Evolutionary conservation across 176 grass and related monocot genomes (phyloP), one percentile per base, ranked within the genome.

Genomic region (Bothriochloa decipiens): DNA sequence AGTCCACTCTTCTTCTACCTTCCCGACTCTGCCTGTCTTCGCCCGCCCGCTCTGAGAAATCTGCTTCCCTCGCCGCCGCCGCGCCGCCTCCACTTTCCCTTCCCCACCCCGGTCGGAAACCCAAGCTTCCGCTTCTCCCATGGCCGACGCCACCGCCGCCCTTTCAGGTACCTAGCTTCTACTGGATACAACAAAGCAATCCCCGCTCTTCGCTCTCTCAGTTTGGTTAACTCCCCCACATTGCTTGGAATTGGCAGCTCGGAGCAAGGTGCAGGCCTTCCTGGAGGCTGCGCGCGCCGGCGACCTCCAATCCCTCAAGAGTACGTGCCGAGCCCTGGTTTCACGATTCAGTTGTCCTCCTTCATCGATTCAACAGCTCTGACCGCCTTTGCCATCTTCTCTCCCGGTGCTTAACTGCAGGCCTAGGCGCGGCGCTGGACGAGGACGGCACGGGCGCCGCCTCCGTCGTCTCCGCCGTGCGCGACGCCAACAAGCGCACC

Each of bases 401-500:
- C 28, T 37, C 43, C 47, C 49, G 49, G 15, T 18, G 62, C 27
- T 42, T 6, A 29, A 25, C 29, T 46, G 36, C 90, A 98, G 96
- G 72, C 75, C 63, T 95, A 1, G 89, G 32, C 25, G 88, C 73
- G 57, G 89, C 78, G 70, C 88, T 98, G 70, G 96, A 95, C 65
- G 96, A 95, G 68, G 93, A 89, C 37, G 82, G 96, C 47, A 86
- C 90, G 78, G 96, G 93, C 77, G 76, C 86, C 55, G 86, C 91
- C 25, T 73, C 81, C n/a, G 92, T 89, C 9, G 91, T 87, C 5
- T 77, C 85, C 7, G 93, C 84, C 43, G 87, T 93, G 26, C 81
- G 87, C 63, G 96, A 98, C 42, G 96, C 91, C 40, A 98, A 98
- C 79, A 90, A 81, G 32, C 92, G 96, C 72, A 92, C 96, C 0